A percentile compares a stretch with the other conserved stretches of the same genome.
Conservation (phyloP, 805 yeast genomes). For the Lipomyces mesembrius region DNA sequence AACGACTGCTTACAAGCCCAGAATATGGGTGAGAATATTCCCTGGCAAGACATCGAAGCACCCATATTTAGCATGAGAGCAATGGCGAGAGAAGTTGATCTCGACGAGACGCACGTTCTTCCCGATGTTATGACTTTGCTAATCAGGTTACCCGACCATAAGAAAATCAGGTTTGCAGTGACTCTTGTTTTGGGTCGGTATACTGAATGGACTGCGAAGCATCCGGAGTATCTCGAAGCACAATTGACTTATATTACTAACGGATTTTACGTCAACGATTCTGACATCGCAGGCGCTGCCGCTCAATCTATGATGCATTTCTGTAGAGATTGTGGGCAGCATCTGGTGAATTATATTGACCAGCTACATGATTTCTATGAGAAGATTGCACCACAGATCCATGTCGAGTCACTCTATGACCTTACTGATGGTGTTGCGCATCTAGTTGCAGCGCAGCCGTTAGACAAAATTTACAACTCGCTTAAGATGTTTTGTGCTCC, state of each 20-base stretch:
- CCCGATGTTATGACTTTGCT: conserved; percentile 77
- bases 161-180: conserved; percentile 87
- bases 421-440: conserved; percentile 89
- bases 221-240: conserved; percentile 78
- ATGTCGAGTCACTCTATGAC: conserved; percentile 71
- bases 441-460: conserved; percentile 64
- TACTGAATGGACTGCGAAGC: conserved; percentile 90
- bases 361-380: conserved; percentile 78
- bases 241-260: conserved; percentile 82
- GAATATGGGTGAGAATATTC: conserved; percentile 46
- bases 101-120: conserved; percentile 64
- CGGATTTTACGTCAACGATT: conserved; percentile 59
- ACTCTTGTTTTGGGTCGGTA: conserved; percentile 94
- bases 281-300: conserved; percentile 76
- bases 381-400: conserved; percentile 58
- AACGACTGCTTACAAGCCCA: conserved; percentile 49
- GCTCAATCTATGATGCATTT: conserved; percentile 93
- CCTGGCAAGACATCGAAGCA: conserved; percentile 90
- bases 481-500: conserved; percentile 70
- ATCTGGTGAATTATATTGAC: conserved; percentile 67
- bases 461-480: conserved; percentile 56
- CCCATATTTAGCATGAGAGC: conserved; percentile 87
- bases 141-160: conserved; percentile 77
- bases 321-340: conserved; percentile 77
- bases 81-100: conserved; percentile 88